These are phyloP conservation scores for Ophiorrhiza pumila DNA, from an alignment of 257 asterid genomes.

Conservation along the genomic window DNA sequence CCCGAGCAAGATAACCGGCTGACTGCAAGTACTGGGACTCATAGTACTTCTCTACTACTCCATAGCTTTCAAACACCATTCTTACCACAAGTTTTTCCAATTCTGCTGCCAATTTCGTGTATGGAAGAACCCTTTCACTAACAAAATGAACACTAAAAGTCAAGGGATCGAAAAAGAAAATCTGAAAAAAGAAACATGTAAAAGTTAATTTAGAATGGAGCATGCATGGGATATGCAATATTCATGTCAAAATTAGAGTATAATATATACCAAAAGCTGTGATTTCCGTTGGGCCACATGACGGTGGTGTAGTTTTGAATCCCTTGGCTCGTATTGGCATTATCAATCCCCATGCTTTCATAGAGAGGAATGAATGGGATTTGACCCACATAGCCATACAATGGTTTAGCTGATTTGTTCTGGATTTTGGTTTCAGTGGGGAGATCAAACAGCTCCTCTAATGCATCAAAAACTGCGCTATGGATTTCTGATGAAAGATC, in stretches of 20 bases:
- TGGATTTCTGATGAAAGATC: slow-evolving; percentile 41
- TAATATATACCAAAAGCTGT: slow-evolving; percentile 40
- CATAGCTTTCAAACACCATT: slow-evolving; percentile 70
- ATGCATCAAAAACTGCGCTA: slow-evolving; percentile 26
- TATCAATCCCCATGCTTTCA: slow-evolving; percentile 78
- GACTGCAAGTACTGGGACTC: slow-evolving; percentile 35
- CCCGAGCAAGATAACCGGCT: slow-evolving; percentile 48
- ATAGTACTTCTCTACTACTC: slow-evolving; percentile 51
- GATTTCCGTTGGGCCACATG: slow-evolving; percentile 77
- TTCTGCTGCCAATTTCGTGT: slow-evolving; percentile 56
- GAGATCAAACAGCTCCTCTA: slow-evolving; percentile 50
- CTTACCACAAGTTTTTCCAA: slow-evolving; percentile 44
- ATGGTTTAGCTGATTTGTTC: slow-evolving; percentile 61
- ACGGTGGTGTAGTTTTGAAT: slow-evolving; percentile 39
- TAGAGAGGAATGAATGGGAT: slow-evolving; percentile 63
- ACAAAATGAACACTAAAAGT: background rate
- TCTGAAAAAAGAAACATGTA: too few species aligned
- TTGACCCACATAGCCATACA: slow-evolving; percentile 75
- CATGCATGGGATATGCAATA: too few species aligned
- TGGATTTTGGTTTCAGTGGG: slow-evolving; percentile 59
- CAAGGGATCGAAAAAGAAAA: background rate
- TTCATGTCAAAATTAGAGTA: background rate
- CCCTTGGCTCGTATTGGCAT: slow-evolving; percentile 50
- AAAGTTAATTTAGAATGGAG: too few species aligned
- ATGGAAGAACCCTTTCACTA: slow-evolving; percentile 39